Percentiles rank a stretch among this genome's conserved stretches.
Conservation (phyloP, 2,329 filamentous ascomycete species). For the Knoxdaviesia proteae region DNA sequence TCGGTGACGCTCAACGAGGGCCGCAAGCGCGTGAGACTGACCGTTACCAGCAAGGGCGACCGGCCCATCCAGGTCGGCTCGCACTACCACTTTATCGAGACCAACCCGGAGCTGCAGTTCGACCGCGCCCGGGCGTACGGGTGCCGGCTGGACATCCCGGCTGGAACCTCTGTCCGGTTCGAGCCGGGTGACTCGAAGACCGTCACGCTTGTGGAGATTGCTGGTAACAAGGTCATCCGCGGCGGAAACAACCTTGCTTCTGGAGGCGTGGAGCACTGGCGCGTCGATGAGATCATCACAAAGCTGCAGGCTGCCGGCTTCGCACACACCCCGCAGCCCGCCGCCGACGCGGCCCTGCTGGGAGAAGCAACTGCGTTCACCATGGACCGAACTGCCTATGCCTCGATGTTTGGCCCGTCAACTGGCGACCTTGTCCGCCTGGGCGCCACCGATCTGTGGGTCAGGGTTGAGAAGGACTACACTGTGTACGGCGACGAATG, state of each 20-base stretch:
- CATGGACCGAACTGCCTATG: constrained; percentile 63
- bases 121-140: constrained; percentile 69
- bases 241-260: constrained; percentile 68
- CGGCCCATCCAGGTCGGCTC: constrained; percentile 82
- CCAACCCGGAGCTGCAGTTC: constrained; percentile 77
- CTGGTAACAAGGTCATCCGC: constrained; percentile 55
- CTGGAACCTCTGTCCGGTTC: constrained; percentile 80
- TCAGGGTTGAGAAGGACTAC: constrained; percentile 71
- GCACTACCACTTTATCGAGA: constrained; percentile 91
- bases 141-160: constrained; percentile 71
- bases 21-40: constrained; percentile 50
- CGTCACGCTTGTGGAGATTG: constrained; percentile 76
- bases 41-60: constrained; percentile 72
- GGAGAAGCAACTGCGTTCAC: constrained; percentile 27
- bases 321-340: constrained; percentile 50
- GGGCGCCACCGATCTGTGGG: constrained; percentile 72
- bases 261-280: constrained; percentile 44
- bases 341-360: constrained; percentile 28
- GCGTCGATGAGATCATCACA: constrained; percentile 43
- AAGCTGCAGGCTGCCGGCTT: constrained; percentile 56
- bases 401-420: constrained; percentile 81
- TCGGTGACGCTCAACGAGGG: constrained; percentile 53
- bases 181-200: constrained; percentile 87
- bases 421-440: constrained; percentile 69
- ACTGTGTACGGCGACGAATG: constrained; percentile 84